These are phyloP conservation scores for Penicillium rolfsii DNA, from an alignment of 2,329 filamentous ascomycete species.

Conservation along the genomic window DNA sequence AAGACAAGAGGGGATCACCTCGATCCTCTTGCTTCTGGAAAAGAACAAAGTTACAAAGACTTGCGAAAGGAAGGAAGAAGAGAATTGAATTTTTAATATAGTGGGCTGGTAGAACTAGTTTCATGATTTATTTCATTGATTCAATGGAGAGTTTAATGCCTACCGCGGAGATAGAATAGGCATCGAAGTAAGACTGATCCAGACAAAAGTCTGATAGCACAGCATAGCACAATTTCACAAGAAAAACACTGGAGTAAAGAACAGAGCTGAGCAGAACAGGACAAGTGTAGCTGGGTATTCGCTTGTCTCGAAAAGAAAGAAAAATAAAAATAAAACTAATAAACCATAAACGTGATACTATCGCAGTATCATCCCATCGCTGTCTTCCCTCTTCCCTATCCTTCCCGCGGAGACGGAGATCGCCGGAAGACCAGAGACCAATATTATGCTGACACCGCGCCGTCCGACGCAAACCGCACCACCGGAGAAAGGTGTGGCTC, in stretches of 20 bases:
- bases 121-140: not conserved
- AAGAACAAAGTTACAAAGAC: no score
- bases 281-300: slow-evolving; percentile 23
- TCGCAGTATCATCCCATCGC: not conserved
- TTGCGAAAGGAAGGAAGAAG: not conserved
- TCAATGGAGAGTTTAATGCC: not conserved
- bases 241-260: slow-evolving; percentile 3
- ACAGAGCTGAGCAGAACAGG: slow-evolving; percentile 1
- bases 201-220: not conserved
- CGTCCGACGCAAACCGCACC: slow-evolving; percentile 4
- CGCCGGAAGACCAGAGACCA: slow-evolving; percentile 3
- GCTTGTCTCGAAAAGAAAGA: slow-evolving; percentile 17
- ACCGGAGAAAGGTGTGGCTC: not conserved
- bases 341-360: not conserved
- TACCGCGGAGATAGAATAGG: not conserved
- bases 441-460: not conserved
- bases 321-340: not conserved
- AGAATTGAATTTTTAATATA: not conserved
- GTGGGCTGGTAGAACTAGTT: not conserved
- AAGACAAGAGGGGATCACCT: not conserved
- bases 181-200: not conserved
- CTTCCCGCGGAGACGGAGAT: slow-evolving; percentile 7
- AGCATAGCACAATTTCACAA: not conserved
- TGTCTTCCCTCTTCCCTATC: not conserved
- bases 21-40: not conserved